phyloP scores from a whole-genome alignment of 2,329 filamentous ascomycete genomes.

The Grosmannia clavigera region DNA sequence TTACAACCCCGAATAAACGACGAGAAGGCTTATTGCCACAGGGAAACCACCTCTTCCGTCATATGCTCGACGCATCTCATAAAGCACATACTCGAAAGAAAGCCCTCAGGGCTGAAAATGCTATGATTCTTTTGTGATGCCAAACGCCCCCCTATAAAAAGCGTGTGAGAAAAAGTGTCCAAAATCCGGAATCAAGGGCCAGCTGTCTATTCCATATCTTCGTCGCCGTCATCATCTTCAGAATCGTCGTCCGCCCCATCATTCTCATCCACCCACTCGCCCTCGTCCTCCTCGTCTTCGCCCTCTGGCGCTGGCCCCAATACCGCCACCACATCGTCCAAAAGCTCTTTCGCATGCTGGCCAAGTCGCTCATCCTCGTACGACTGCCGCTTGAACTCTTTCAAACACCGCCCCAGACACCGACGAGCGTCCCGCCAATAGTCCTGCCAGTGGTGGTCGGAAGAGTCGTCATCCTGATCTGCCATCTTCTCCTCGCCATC shows the following conservation, averaged over 20 bases:
- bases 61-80: background rate
- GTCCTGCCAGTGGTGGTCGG: slow-evolving; percentile 34
- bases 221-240: slow-evolving; percentile 42
- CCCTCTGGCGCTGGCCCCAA: slow-evolving; percentile 47
- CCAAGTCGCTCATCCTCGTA: slow-evolving; percentile 76
- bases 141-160: background rate
- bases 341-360: slow-evolving; percentile 61
- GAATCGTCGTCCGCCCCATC: slow-evolving; percentile 41
- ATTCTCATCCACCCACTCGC: slow-evolving; percentile 33
- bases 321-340: slow-evolving; percentile 49
- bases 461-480: slow-evolving; percentile 9
- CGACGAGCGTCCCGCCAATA: slow-evolving; percentile 64
- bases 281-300: slow-evolving; percentile 36
- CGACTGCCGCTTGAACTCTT: slow-evolving; percentile 63
- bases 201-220: slow-evolving; percentile 13
- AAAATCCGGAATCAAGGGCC: background rate
- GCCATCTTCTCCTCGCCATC: background rate
- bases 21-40: no score
- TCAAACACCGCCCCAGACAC: slow-evolving; percentile 72
- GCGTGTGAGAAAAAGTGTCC: background rate
- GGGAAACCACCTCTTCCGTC: background rate
- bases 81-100: background rate
- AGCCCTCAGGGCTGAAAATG: background rate
- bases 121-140: background rate
- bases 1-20: no score